Conservation (phyloP, 345 rosid species). For the Bretschneidera sinensis region DNA sequence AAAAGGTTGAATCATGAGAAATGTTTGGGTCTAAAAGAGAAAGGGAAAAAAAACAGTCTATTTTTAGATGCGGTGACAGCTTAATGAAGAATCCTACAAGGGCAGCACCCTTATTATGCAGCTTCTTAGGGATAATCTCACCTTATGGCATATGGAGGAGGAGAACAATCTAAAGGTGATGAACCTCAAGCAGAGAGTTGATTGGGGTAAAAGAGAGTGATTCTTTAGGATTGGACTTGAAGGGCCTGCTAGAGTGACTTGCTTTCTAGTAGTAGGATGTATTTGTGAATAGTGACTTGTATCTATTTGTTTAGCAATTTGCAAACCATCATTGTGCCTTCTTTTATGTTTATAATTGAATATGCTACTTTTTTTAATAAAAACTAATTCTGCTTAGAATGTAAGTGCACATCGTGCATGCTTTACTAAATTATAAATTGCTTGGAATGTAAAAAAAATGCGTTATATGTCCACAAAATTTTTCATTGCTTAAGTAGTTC, state of each 20-base stretch:
- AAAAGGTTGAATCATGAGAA: too few species aligned
- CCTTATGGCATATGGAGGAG: constrained; percentile 84
- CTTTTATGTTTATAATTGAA: not conserved
- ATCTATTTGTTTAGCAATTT: constrained; percentile 1
- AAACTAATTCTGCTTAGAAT: too few species aligned
- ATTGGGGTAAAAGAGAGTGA: not conserved
- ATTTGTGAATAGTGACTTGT: not conserved
- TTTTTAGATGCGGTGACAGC: too few species aligned
- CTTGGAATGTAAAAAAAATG: too few species aligned
- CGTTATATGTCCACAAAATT: too few species aligned
- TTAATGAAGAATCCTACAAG: constrained; percentile 81
- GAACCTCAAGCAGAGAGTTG: constrained; percentile 33
- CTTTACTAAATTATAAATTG: too few species aligned
- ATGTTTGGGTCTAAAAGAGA: too few species aligned
- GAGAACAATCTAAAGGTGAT: constrained; percentile 54
- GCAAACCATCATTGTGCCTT: not conserved
- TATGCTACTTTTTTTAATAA: constrained; percentile 4
- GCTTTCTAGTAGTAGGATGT: not conserved
- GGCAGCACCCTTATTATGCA: constrained; percentile 91
- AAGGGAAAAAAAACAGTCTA: too few species aligned
- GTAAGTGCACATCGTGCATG: too few species aligned
- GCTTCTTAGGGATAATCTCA: constrained; percentile 84
- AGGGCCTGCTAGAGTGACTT: not conserved
- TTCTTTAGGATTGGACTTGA: not conserved
- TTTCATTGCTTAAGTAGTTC: too few species aligned